Conservation (phyloP, 1,139 yeast genomes). For the Yamadazyma pseudoaaseri region DNA sequence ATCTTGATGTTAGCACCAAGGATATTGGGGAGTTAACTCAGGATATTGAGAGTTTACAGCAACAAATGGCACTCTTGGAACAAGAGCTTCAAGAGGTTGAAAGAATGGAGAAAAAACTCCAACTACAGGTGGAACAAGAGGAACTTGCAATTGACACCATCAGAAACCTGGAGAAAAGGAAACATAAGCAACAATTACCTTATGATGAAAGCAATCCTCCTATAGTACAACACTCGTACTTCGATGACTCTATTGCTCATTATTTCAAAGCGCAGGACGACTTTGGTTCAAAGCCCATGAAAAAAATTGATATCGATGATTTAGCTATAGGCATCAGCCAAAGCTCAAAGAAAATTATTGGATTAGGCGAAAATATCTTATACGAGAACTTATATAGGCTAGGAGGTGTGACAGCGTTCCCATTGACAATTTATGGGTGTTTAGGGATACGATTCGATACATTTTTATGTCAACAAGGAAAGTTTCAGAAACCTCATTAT, state of each 20-base stretch:
- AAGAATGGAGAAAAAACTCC: conserved; percentile 6
- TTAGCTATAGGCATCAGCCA: conserved; percentile 11
- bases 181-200: conserved; percentile 5
- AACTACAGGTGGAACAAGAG: conserved; percentile 6
- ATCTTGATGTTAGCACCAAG: too few relatives aligned
- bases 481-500: conserved; percentile 36
- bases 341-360: conserved; percentile 17
- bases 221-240: conserved; percentile 25
- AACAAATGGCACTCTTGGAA: conserved; percentile 16
- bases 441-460: conserved; percentile 42
- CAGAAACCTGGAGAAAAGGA: conserved; percentile 1
- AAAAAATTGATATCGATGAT: conserved; percentile 9
- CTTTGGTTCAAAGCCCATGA: conserved; percentile 6
- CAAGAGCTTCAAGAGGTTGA: conserved; percentile 9
- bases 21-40: neutral
- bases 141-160: neutral
- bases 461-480: conserved; percentile 19
- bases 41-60: conserved; percentile 16
- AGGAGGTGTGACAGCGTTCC: conserved; percentile 44
- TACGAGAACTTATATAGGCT: conserved; percentile 38
- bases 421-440: conserved; percentile 29
- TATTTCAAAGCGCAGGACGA: conserved; percentile 18
- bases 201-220: conserved; percentile 13
- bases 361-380: conserved; percentile 30
- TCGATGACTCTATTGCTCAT: conserved; percentile 28